These are phyloP conservation scores for Euphorbia peplus DNA, from an alignment of 345 rosid genomes.

Conservation along the genomic window DNA sequence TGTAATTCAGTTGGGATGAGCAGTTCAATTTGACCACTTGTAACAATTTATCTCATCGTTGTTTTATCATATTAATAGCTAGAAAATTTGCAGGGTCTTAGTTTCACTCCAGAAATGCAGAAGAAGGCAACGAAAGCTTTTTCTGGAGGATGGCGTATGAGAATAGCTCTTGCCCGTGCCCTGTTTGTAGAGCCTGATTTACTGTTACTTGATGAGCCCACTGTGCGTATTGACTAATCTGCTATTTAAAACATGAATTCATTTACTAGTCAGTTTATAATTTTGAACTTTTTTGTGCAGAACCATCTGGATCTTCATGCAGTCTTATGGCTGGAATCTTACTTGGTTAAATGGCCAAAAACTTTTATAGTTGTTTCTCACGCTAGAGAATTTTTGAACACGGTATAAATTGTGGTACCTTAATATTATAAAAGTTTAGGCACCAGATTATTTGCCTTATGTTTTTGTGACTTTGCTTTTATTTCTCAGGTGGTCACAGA, in stretches of 20 bases:
- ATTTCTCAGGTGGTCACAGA: conserved; percentile 87
- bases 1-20: background rate
- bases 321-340: conserved; percentile 91
- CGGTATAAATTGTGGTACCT: conserved; percentile 43
- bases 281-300: conserved; percentile 42
- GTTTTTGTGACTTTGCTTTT: conserved; percentile 7
- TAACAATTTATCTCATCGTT: background rate
- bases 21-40: background rate
- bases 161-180: conserved; percentile 97
- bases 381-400: conserved; percentile 96
- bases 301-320: conserved; percentile 99
- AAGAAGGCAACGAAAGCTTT: conserved; percentile 70
- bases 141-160: conserved; percentile 99
- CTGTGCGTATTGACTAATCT: conserved; percentile 41
- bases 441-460: background rate
- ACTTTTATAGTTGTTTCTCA: conserved; percentile 96
- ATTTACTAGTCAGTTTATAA: conserved; percentile 11
- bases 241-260: conserved; percentile 10
- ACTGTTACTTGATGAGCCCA: conserved; percentile 97
- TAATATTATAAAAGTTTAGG: background rate
- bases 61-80: background rate
- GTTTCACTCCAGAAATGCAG: conserved; percentile 96
- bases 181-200: conserved; percentile 91
- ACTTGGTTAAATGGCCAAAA: conserved; percentile 96
- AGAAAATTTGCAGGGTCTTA: conserved; percentile 69